Evolutionary conservation across 2,329 filamentous ascomycete genomes (phyloP).

Genomic region (Penicillium sp.): DNA sequence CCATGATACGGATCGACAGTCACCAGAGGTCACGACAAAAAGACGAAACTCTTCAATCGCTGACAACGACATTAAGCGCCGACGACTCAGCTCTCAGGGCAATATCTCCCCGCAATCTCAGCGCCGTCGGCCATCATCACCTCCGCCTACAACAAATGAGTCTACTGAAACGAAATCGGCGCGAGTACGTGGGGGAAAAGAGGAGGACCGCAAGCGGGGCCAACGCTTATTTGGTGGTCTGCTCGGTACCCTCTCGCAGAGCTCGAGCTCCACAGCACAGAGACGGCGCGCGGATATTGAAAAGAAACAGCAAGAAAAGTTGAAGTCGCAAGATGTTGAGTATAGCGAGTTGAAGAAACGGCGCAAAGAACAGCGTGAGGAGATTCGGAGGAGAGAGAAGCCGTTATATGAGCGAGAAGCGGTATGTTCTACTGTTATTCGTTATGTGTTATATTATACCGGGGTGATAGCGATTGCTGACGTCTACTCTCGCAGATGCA

Average conservation of each 20-base stretch:
- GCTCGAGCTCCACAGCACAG: constrained; percentile 60
- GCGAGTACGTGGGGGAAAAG: constrained; percentile 42
- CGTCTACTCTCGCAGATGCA: constrained; percentile 59
- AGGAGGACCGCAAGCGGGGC: constrained; percentile 81
- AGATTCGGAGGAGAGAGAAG: constrained; percentile 66
- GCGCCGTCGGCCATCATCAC: constrained; percentile 27
- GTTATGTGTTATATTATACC: neutral
- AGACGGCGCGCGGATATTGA: constrained; percentile 77
- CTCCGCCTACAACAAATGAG: constrained; percentile 16
- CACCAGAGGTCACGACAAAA: constrained; percentile 44
- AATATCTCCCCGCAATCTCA: constrained; percentile 24
- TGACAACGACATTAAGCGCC: constrained; percentile 54
- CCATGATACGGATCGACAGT: constrained; percentile 26
- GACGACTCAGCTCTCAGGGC: constrained; percentile 46
- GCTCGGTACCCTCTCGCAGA: constrained; percentile 74
- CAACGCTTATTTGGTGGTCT: constrained; percentile 83
- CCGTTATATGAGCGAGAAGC: constrained; percentile 71
- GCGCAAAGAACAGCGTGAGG: constrained; percentile 62
- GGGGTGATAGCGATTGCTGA: constrained; percentile 24
- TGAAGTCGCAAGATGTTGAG: constrained; percentile 73
- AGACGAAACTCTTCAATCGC: constrained; percentile 56
- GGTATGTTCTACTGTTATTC: constrained; percentile 53
- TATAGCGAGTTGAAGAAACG: constrained; percentile 66
- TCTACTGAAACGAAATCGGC: constrained; percentile 19
- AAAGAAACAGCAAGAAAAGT: constrained; percentile 73